These are phyloP conservation scores for Starmerella etchellsii DNA, from an alignment of 805 yeast species.

Conservation along the genomic window DNA sequence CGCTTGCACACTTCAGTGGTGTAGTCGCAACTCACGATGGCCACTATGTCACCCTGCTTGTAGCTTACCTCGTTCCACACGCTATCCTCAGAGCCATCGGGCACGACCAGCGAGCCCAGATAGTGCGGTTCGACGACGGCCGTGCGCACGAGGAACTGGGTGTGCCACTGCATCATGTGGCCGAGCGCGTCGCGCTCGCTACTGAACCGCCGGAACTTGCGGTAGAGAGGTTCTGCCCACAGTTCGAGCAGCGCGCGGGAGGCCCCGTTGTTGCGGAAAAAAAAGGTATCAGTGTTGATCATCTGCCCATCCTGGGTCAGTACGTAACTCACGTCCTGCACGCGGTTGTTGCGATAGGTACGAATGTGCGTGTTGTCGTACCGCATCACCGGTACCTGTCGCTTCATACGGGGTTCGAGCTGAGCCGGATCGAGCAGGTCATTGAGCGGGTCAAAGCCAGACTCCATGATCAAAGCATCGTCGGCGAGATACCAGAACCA, in stretches of 20 bases:
- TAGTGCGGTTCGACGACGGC: constrained; percentile 57
- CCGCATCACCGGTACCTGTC: constrained; percentile 57
- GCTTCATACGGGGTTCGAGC: constrained; percentile 49
- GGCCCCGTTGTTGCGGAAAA: constrained; percentile 54
- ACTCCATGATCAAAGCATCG: constrained; percentile 62
- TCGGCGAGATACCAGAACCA: constrained; percentile 77
- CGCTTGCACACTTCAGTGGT: constrained; percentile 21
- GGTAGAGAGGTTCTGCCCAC: constrained; percentile 62
- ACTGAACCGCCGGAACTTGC: constrained; percentile 49
- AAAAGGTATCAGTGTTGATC: constrained; percentile 55
- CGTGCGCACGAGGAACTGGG: constrained; percentile 57
- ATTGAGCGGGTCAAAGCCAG: constrained; percentile 44
- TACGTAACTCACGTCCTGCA: constrained; percentile 45
- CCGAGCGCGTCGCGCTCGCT: constrained; percentile 47
- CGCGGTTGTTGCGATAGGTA: constrained; percentile 49
- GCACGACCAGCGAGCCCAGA: constrained; percentile 30
- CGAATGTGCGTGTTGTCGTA: constrained; percentile 24
- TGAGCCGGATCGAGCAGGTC: constrained; percentile 49
- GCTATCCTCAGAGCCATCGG: constrained; percentile 14
- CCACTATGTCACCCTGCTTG: constrained; percentile 27
- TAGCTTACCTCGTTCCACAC: constrained; percentile 21
- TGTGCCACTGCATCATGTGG: constrained; percentile 95
- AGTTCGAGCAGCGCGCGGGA: constrained; percentile 54
- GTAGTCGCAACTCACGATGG: constrained; percentile 27
- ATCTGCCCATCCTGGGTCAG: constrained; percentile 57